Evolutionary conservation across 2,329 filamentous ascomycete genomes (phyloP), one percentile per base, ranked within the genome.

Genomic region (Neopestalotiopsis clavispora): DNA sequence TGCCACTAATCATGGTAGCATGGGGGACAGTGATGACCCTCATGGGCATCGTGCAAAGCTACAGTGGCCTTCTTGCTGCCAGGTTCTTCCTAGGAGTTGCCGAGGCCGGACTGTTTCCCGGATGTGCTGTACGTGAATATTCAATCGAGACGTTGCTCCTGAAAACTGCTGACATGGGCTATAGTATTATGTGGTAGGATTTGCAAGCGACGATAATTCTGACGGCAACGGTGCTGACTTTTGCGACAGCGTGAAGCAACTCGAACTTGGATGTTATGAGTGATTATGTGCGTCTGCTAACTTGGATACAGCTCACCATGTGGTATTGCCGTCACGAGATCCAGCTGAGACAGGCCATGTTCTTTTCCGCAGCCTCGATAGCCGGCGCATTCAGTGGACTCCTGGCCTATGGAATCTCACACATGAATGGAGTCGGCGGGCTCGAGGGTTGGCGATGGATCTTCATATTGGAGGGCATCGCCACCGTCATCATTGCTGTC

Each of bases 321-420:
- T 89, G 86, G 86, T 89, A 90, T 69, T 86, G 83, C 23, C 83
- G 87, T n/a, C 83, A 85, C 65, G 87, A 89, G 70, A 84, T 87
- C 38, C 85, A 87, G 67, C 76, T 86, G 28, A 81, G 87, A 0
- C 84, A 86, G 70, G 92, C 93, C 1, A 87, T 95, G 65, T 95
- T 96, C 85, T 97, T 95, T 83, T 93, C 91, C 0, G 92, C 93
- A 0, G 93, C 93, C 0, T 93, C 94, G 0, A 83, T 96, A 0
- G 92, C 93, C 0, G 94, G 94, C 0, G 93, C 91, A 0, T 94
- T 94, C 73, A 91, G 90, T 71, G 92, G 92, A 4, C 84, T 94
- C 2, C 82, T 94, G 1, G 92, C 92, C 0, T 92, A 89, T 56
- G 91, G 84, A 0, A 94, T 94, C 68, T 85, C 85, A 9, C 86